Evolutionary conservation across 2,329 filamentous ascomycete genomes (phyloP), one percentile per base, ranked within the genome.

Genomic region (Talaromyces sp.): DNA sequence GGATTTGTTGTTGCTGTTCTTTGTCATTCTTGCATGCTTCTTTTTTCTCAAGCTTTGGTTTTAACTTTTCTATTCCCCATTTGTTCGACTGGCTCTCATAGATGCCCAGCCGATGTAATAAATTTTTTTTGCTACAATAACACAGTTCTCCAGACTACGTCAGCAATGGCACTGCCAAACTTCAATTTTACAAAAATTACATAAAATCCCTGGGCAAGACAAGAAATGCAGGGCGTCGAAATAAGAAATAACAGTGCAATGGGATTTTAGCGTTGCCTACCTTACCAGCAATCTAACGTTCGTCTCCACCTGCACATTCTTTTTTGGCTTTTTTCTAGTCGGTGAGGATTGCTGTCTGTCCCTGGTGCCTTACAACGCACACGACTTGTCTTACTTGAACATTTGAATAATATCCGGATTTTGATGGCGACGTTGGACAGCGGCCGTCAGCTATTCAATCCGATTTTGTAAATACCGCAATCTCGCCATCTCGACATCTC

Each of bases 11-110:
- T 6, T 23, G 23, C 23, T 47, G 44, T 27, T 47, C 4, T 27
- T 47, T 51, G 6, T 27, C 10, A 23, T 47, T 14, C 9, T 9
- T 47, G 23, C 14, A 23, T 40, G 5, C 54, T 47, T 47, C 23
- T 23, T 14, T 10, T 34, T 14, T 28, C 16, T 10, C 36, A 52
- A 34, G 27, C 42, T 18, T 52, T 16, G 8, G 18, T 14, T 28
- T 40, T 14, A 5, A 44, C 27, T 5, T 33, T 44, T 28, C 30
- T 61, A 61, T 61, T 61, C 60, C 60, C 59, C 60, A 51, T 55
- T 55, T 51, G 56, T 61, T 58, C 18, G 56, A 58, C 36, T 58
- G 31, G 56, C 30, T 34, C 36, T 31, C 36, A 28, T 58, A 27
- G 44, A 51, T 58, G 47, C 56, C 44, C 55, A 10, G 34, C 14